phyloP scores from a whole-genome alignment of 116 monocot genomes.

The Papilionanthe hybrid region DNA sequence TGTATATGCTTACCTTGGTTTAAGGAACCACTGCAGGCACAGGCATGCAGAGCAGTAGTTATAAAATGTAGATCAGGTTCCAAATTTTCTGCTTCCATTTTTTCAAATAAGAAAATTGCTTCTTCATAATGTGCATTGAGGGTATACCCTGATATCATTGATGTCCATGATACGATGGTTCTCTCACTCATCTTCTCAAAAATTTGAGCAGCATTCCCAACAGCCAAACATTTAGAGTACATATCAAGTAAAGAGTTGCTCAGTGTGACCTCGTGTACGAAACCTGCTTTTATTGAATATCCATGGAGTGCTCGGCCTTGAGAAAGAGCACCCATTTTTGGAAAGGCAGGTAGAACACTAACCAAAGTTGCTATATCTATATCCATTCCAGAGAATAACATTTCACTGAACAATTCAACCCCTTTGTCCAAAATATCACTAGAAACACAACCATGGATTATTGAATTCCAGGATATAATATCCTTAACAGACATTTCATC shows the following conservation, averaged over 20 bases:
- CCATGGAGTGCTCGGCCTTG: constrained; percentile 43
- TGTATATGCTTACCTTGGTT: constrained; percentile 50
- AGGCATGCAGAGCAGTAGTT: constrained; percentile 61
- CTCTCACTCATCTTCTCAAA: constrained; percentile 39
- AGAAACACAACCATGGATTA: constrained; percentile 42
- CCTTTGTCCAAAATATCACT: constrained; percentile 19
- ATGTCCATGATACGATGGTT: constrained; percentile 64
- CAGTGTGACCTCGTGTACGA: constrained; percentile 24
- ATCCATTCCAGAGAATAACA: constrained; percentile 33
- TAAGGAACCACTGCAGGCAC: constrained; percentile 41
- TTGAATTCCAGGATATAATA: constrained; percentile 59
- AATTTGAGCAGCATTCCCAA: constrained; percentile 26
- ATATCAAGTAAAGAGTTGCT: constrained; percentile 53
- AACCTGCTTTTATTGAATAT: constrained; percentile 35
- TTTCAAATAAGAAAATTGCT: constrained; percentile 41
- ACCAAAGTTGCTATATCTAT: constrained; percentile 50
- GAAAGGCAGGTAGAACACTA: constrained; percentile 48
- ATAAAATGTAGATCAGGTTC: constrained; percentile 41
- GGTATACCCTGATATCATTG: constrained; percentile 54
- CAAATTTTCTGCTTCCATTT: constrained; percentile 38
- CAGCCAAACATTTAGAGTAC: constrained; percentile 57
- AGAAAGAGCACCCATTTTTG: constrained; percentile 20
- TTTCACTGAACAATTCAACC: constrained; percentile 24
- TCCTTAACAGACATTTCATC: constrained; percentile 58
- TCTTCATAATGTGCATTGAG: constrained; percentile 32